These are phyloP conservation scores for Syzygium grande DNA, from an alignment of 345 rosid species.

Conservation along the genomic window DNA sequence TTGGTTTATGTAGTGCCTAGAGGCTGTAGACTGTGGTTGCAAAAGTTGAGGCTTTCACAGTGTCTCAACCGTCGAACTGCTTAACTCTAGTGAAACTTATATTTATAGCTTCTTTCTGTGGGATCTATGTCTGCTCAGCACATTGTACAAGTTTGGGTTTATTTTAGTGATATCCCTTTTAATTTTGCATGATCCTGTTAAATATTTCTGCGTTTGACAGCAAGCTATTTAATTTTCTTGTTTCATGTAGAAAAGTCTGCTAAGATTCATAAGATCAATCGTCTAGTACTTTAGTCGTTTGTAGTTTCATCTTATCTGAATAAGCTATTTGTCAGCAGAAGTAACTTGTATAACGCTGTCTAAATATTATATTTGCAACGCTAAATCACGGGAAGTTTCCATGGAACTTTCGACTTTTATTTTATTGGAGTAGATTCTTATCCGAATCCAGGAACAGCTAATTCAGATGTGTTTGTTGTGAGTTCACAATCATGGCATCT, in stretches of 20 bases:
- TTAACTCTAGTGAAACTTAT: background rate
- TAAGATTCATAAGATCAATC: background rate
- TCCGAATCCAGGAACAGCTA: background rate
- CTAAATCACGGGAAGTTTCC: background rate
- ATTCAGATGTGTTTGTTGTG: background rate
- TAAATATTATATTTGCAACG: background rate
- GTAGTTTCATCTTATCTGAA: background rate
- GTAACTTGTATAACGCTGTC: accelerated
- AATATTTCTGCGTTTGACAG: background rate
- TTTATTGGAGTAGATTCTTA: background rate
- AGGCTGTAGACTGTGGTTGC: background rate
- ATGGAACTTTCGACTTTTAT: background rate
- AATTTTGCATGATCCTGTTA: background rate
- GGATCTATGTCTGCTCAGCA: background rate
- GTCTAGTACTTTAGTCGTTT: background rate
- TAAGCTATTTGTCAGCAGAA: background rate
- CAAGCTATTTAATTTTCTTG: background rate
- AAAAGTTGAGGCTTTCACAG: background rate
- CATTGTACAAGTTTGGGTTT: background rate
- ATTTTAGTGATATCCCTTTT: background rate
- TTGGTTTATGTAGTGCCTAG: background rate
- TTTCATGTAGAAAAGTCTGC: background rate
- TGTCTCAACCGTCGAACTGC: background rate
- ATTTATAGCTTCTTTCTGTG: background rate
- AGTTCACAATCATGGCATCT: background rate